Evolutionary conservation across 2,329 filamentous ascomycete genomes (phyloP), one percentile per base, ranked within the genome.

Genomic region (Mycosphaerelloides madeirae): DNA sequence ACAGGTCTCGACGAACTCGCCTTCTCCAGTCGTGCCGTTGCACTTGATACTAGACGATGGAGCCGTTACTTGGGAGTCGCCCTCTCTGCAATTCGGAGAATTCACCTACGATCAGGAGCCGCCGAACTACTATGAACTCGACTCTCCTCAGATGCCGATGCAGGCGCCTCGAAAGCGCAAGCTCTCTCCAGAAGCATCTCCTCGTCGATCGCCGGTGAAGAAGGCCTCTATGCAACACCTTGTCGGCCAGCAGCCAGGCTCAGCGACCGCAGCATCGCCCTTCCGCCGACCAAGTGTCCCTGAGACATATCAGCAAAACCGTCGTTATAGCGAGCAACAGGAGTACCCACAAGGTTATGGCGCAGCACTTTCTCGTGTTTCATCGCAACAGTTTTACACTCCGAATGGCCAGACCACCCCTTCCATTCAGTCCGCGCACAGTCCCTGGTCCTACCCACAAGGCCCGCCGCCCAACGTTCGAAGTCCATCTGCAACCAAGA

Each of bases 31-130:
- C 38, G 77, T 84, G 33, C 76, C 79, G 42, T 64, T 85, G 29
- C 75, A 74, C 43, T 67, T 85, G 44, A 69, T 77, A 38, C 75
- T 84, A 65, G 77, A 83, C 56, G 75, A 77, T 41, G 55, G 50
- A 19, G 41, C 54, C 13, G 48, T 61, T 11, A 44, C 46, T 28
- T 63, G 61, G 61, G 52, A 59, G 15, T 55, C 56, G 14, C 48
- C 74, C 73, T 49, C 70, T 72, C 41, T 78, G 73, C 54, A 68
- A 70, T 75, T 84, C 33, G 82, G 81, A 38, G 69, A 71, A 12
- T 85, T 83, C 59, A 79, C 74, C 9, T 85, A 83, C 54, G 48
- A 59, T 25, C 19, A 28, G 13, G 57, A 62, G 33, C 42, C 54
- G 15, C 45, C 50, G 31, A 45, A 54, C 8, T 53, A 54, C 32